Percentiles rank a stretch among this genome's conserved stretches.
phyloP scores from a whole-genome alignment of 2,329 filamentous ascomycete genomes.

The Hansfordia pulvinata region DNA sequence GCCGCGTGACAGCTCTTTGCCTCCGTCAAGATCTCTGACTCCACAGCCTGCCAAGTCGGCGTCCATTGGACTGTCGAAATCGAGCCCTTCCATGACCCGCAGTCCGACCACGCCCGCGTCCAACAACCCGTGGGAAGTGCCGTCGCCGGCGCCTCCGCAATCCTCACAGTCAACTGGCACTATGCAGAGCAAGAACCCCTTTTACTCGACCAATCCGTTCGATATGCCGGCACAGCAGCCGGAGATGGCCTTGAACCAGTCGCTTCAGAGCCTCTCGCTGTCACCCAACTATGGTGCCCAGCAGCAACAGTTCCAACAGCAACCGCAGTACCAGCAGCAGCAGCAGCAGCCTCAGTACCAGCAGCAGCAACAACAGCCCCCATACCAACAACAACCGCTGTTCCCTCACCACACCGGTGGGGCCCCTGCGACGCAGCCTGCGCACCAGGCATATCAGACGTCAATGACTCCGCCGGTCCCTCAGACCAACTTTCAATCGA shows the following conservation, averaged over 20 bases:
- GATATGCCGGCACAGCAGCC: constrained; percentile 31
- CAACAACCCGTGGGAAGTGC: constrained; percentile 56
- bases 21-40: constrained; percentile 39
- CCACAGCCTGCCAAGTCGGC: constrained; percentile 25
- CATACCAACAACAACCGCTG: constrained; percentile 34
- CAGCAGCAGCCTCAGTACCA: constrained; percentile 4
- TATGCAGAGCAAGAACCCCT: constrained; percentile 42
- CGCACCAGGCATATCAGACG: constrained; percentile 29
- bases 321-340: constrained; percentile 62
- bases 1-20: constrained; percentile 31
- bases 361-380: too few species aligned
- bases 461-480: constrained; percentile 27
- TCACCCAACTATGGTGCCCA: too few species aligned
- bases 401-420: constrained; percentile 69
- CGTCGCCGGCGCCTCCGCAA: constrained; percentile 39
- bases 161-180: constrained; percentile 53
- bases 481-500: constrained; percentile 22
- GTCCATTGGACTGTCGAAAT: constrained; percentile 15
- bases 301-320: constrained; percentile 20
- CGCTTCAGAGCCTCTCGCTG: constrained; percentile 65
- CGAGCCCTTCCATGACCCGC: constrained; percentile 12
- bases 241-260: constrained; percentile 41
- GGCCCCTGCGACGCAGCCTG: constrained; percentile 25
- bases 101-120: constrained; percentile 31
- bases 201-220: constrained; percentile 58